Evolutionary conservation across 176 grass and related monocot genomes (phyloP).

Genomic region (Carex littledalei): DNA sequence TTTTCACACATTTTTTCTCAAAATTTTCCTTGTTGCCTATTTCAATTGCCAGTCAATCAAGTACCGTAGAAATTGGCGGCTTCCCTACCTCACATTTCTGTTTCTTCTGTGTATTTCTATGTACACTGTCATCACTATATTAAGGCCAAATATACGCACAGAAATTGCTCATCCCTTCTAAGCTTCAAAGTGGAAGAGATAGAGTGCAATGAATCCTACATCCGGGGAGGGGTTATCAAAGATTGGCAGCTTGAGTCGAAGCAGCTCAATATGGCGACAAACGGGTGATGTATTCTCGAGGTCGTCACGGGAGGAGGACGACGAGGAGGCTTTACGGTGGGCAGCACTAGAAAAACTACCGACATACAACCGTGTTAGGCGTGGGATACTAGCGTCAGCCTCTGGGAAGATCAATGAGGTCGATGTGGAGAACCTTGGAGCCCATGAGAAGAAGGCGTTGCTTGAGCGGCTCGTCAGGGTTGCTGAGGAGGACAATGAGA

Average conservation of each 20-base stretch:
- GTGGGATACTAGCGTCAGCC: constrained; percentile 37
- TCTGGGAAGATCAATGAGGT: constrained; percentile 44
- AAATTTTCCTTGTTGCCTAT: too few species aligned
- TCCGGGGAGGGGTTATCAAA: constrained; percentile 26
- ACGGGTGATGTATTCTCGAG: constrained; percentile 56
- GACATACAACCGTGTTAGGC: constrained; percentile 66
- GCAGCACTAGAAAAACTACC: constrained; percentile 82
- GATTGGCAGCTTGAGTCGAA: constrained; percentile 39
- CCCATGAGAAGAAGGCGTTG: constrained; percentile 34
- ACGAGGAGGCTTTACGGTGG: constrained; percentile 87
- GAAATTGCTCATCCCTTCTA: neutral
- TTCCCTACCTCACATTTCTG: neutral
- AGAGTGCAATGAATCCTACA: neutral
- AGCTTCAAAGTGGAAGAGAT: neutral
- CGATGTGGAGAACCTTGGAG: constrained; percentile 46
- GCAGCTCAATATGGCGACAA: constrained; percentile 37
- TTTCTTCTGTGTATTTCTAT: neutral
- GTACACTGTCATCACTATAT: neutral
- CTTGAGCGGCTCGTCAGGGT: constrained; percentile 61
- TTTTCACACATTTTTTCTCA: too few species aligned
- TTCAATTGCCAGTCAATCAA: neutral
- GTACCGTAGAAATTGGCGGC: too few species aligned
- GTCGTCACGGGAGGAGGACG: constrained; percentile 69
- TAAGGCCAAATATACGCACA: neutral
- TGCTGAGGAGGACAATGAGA: constrained; percentile 82